A percentile compares a stretch with the other conserved stretches of the same genome.
Evolutionary conservation across 345 rosid species (phyloP).

Genomic region (Gossypium australe): DNA sequence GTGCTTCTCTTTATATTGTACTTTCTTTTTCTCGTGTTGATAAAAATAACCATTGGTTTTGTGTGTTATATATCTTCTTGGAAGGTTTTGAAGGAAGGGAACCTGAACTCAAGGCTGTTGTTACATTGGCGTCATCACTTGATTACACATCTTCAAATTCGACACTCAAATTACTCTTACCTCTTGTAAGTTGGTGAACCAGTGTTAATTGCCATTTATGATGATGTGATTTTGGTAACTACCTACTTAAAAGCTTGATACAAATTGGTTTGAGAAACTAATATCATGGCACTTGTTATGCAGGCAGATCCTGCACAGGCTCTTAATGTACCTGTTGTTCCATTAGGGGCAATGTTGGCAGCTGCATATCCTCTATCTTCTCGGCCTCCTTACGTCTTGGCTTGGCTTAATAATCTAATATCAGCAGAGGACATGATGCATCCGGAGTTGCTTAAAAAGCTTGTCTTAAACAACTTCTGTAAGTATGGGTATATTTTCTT

Average conservation of each 20-base stretch:
- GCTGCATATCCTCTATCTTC: conserved; percentile 90
- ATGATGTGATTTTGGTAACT: conserved; percentile 10
- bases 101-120: conserved; percentile 61
- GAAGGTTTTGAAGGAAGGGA: conserved; percentile 72
- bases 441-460: conserved; percentile 85
- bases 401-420: conserved; percentile 81
- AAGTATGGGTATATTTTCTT: conserved; percentile 30
- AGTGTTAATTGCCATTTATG: neutral
- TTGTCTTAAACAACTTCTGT: conserved; percentile 88
- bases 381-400: conserved; percentile 69
- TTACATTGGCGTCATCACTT: conserved; percentile 84
- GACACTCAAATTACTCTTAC: conserved; percentile 74
- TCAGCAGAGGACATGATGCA: conserved; percentile 96
- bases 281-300: conserved; percentile 12
- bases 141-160: conserved; percentile 88
- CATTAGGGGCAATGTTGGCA: conserved; percentile 72
- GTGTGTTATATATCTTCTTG: conserved; percentile 16
- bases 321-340: conserved; percentile 87
- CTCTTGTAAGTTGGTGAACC: conserved; percentile 54
- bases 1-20: neutral
- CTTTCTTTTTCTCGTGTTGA: neutral
- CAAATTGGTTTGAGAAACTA: conserved; percentile 8
- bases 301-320: conserved; percentile 99
- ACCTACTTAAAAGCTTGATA: conserved; percentile 2
- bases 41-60: neutral